phyloP scores from a whole-genome alignment of 2,329 filamentous ascomycete genomes.

The Dactylellina parvicollis region DNA sequence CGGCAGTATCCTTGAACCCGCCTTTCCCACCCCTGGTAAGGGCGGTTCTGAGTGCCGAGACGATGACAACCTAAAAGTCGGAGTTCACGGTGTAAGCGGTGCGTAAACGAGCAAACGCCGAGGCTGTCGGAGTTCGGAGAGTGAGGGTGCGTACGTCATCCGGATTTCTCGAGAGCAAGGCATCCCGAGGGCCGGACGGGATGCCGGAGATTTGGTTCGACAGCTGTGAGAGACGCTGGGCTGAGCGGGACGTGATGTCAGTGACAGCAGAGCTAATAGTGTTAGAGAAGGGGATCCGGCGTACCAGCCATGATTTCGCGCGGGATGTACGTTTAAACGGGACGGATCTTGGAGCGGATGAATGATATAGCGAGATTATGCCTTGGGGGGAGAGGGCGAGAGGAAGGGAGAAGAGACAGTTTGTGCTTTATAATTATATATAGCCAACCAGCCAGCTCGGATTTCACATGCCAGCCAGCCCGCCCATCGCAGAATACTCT shows the following conservation, averaged over 20 bases:
- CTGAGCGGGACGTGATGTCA: conserved; percentile 2
- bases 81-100: background rate
- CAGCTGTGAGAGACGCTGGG: conserved; percentile 56
- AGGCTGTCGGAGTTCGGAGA: background rate
- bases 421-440: conserved; percentile 11
- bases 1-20: conserved; percentile 92
- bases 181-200: conserved; percentile 66
- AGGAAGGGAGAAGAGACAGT: background rate
- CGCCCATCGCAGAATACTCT: background rate
- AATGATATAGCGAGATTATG: background rate
- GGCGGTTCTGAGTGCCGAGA: conserved; percentile 87
- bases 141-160: conserved; percentile 68
- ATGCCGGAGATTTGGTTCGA: conserved; percentile 59
- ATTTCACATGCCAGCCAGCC: conserved; percentile 37
- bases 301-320: conserved; percentile 37
- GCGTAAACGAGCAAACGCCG: background rate
- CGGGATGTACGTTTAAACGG: background rate
- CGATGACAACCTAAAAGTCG: conserved; percentile 77
- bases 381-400: background rate
- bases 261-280: background rate
- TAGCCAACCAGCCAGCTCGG: too few relatives aligned
- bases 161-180: conserved; percentile 72
- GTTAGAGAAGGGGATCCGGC: background rate
- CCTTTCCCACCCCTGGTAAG: conserved; percentile 94
- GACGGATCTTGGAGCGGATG: background rate